Base-by-base conservation (phyloP, 805 yeast genomes). In the Torulaspora maleeae region DNA sequence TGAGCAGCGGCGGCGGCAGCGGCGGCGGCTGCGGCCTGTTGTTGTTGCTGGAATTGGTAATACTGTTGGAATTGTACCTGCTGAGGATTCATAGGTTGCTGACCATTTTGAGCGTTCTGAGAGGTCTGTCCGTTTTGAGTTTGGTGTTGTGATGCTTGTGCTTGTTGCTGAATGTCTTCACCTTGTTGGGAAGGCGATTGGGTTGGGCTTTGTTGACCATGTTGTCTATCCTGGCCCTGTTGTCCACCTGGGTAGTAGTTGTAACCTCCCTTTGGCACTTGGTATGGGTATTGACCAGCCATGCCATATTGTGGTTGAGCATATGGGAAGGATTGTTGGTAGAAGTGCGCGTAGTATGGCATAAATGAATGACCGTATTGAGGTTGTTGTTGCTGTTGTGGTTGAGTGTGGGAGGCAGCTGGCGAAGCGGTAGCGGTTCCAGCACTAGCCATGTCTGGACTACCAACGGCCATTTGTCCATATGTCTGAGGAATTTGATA, bases 321-420 rank as follows among this genome's bases (percentile, higher is more conserved):
- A 42, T 63, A 63, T 44, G 67, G 67, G 62, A 64, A 60, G 12
- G 63, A 58, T 51, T 64, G 67, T 48, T 62, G 67, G 53, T 64
- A 63, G 50, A 60, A 63, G 45, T 61, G 66, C 32, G 59, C 62
- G 41, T 64, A 62, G 44, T 63, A 61, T 44, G 69, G 69, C 66
- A 62, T 61, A 48, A 62, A 63, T 6, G 63, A 56, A 13, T 61
- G 63, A 30, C 64, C 65, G 34, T 63, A 61, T 34, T 58, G 59
- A 48, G 56, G 64, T 43, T 60, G 65, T 28, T 50, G 58, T 42
- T 58, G 63, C 34, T 44, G 55, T 41, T 51, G 49, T 46, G 52
- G 51, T 47, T 53, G 61, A 36, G 54, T 52, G 27, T 56, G 58
- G 38, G 60, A 40, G 16, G 56, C 49, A 32, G 58, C 50, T 44